Percentiles rank a stretch among this genome's conserved stretches.
phyloP scores from a whole-genome alignment of 768 basidiomycete genomes.

The Agaricus bisporus region DNA sequence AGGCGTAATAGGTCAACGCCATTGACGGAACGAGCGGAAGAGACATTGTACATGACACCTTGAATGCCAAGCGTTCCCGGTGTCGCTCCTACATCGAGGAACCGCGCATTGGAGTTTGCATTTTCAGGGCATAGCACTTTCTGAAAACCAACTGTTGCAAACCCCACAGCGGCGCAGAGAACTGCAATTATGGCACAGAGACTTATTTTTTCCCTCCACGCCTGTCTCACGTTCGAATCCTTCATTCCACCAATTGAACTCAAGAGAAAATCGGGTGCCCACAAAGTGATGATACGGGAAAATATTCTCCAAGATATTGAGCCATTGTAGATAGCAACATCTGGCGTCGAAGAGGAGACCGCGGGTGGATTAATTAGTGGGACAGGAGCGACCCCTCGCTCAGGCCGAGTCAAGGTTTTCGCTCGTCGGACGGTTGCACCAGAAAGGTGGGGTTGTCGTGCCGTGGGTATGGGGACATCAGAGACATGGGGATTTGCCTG shows the following conservation, averaged over 20 bases:
- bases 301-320: slow-evolving; percentile 76
- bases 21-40: slow-evolving; percentile 41
- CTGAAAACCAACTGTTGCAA: slow-evolving; percentile 92
- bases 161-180: slow-evolving; percentile 77
- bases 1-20: slow-evolving; percentile 57
- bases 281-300: slow-evolving; percentile 77
- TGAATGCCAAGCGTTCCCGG: slow-evolving; percentile 67
- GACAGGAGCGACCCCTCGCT: slow-evolving; percentile 88
- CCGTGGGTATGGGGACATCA: slow-evolving; percentile 67
- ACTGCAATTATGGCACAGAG: slow-evolving; percentile 82
- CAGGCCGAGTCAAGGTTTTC: slow-evolving; percentile 95
- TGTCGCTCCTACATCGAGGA: slow-evolving; percentile 48
- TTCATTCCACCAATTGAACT: slow-evolving; percentile 71
- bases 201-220: slow-evolving; percentile 97
- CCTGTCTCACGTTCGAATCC: slow-evolving; percentile 73
- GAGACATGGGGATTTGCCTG: slow-evolving; percentile 44
- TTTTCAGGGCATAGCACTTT: slow-evolving; percentile 80
- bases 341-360: slow-evolving; percentile 31
- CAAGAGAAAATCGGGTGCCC: slow-evolving; percentile 81
- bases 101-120: slow-evolving; percentile 35
- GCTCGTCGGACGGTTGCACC: slow-evolving; percentile 72
- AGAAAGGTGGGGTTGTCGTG: slow-evolving; percentile 44
- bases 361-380: slow-evolving; percentile 85
- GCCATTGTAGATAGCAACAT: slow-evolving; percentile 33
- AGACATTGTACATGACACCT: slow-evolving; percentile 74